A percentile compares a stretch with the other conserved stretches of the same genome.
Conservation (phyloP, 129 eudicot genomes). For the Tagetes erecta region DNA sequence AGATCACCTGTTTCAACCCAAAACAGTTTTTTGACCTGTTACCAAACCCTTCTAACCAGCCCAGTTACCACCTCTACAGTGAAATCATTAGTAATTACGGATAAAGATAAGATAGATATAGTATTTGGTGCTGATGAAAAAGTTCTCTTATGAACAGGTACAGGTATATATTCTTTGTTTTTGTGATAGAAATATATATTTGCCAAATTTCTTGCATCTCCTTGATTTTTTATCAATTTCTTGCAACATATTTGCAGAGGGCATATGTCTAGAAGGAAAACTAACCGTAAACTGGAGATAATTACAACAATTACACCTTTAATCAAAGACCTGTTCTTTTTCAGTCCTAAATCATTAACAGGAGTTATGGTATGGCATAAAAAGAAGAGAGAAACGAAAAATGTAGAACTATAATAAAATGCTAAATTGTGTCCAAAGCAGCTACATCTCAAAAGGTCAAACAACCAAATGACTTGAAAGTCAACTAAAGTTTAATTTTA, state of each 20-base stretch:
- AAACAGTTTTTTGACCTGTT: background rate
- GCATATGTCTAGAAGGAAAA: constrained; percentile 52
- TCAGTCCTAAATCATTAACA: background rate
- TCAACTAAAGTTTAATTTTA: background rate
- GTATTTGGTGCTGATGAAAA: constrained; percentile 64
- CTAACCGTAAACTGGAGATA: constrained; percentile 42
- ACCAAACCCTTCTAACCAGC: background rate
- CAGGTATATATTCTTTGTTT: constrained; percentile 64
- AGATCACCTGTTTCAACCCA: background rate
- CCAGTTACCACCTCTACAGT: background rate
- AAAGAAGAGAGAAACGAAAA: background rate
- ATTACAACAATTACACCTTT: constrained; percentile 45
- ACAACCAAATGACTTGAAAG: background rate
- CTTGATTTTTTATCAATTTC: constrained; percentile 58
- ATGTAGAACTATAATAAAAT: background rate
- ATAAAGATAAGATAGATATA: constrained; percentile 58
- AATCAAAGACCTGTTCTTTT: constrained; percentile 51
- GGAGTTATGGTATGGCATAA: background rate
- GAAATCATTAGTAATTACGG: constrained; percentile 69
- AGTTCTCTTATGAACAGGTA: constrained; percentile 60
- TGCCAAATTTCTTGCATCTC: constrained; percentile 21
- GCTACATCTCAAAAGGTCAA: background rate
- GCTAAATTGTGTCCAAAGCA: background rate
- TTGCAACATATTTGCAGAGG: constrained; percentile 96
- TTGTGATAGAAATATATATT: constrained; percentile 18